These are phyloP conservation scores for Penicillium sp. DNA, from an alignment of 2,329 filamentous ascomycete species.

Conservation along the genomic window DNA sequence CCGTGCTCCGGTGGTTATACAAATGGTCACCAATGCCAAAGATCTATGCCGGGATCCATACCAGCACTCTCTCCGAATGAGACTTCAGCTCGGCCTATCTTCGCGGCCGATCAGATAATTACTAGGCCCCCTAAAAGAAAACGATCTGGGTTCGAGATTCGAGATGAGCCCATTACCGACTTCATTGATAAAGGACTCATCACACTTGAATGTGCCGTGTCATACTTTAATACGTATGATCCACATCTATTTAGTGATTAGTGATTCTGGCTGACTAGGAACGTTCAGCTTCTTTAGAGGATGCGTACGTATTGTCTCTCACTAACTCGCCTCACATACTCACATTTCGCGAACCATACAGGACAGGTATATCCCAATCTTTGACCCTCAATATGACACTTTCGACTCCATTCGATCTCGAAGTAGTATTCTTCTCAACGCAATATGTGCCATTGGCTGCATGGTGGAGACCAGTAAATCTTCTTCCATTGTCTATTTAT, in stretches of 20 bases:
- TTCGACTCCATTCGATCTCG: slow-evolving; percentile 46
- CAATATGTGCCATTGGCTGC: slow-evolving; percentile 53
- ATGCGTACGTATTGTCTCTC: slow-evolving; percentile 24
- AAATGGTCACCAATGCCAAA: background rate
- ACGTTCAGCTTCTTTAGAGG: slow-evolving; percentile 34
- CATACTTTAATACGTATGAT: slow-evolving; percentile 30
- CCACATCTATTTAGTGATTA: background rate
- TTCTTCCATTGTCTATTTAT: background rate
- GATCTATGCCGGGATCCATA: slow-evolving; percentile 3
- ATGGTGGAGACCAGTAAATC: slow-evolving; percentile 36
- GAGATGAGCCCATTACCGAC: slow-evolving; percentile 31
- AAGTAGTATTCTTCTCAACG: slow-evolving; percentile 51
- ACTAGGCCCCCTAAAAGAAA: slow-evolving; percentile 22
- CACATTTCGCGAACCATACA: slow-evolving; percentile 8
- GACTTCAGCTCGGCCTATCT: slow-evolving; percentile 4
- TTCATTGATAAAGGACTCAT: slow-evolving; percentile 36
- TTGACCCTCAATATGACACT: slow-evolving; percentile 46
- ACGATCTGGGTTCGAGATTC: slow-evolving; percentile 33
- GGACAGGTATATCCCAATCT: slow-evolving; percentile 51
- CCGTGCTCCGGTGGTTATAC: background rate
- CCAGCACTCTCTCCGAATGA: slow-evolving; percentile 10
- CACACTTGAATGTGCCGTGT: slow-evolving; percentile 30
- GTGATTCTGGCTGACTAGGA: background rate
- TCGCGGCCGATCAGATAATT: background rate
- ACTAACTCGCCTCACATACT: background rate